Percentiles rank a stretch among this genome's conserved stretches.
Evolutionary conservation across 2,329 filamentous ascomycete genomes (phyloP).

Genomic region (Incumbomyces delicatus): DNA sequence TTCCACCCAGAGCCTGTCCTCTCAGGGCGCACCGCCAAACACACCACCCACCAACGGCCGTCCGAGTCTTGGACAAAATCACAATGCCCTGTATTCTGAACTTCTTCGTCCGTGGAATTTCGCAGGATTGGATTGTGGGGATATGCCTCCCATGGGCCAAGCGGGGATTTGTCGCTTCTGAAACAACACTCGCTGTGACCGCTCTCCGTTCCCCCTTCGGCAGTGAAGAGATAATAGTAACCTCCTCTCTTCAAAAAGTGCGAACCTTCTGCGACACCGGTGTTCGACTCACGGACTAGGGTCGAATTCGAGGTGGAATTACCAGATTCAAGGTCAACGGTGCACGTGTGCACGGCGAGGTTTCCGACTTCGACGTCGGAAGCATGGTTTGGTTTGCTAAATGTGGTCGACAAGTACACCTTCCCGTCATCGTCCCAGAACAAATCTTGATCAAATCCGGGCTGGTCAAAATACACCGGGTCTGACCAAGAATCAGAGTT

Average conservation of each 20-base stretch:
- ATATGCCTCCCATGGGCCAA: slow-evolving; percentile 40
- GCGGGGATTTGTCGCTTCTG: slow-evolving; percentile 36
- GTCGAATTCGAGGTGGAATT: slow-evolving; percentile 24
- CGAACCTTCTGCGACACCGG: slow-evolving; percentile 40
- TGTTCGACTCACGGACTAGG: slow-evolving; percentile 32
- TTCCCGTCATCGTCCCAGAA: slow-evolving; percentile 35
- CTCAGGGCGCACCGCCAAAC: slow-evolving; percentile 14
- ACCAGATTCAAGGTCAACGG: slow-evolving; percentile 27
- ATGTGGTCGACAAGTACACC: slow-evolving; percentile 29
- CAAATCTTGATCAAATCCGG: slow-evolving; percentile 39
- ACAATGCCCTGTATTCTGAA: slow-evolving; percentile 20
- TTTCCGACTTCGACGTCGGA: slow-evolving; percentile 6
- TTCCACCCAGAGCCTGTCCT: slow-evolving; percentile 23
- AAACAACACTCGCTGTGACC: slow-evolving; percentile 36
- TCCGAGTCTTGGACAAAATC: slow-evolving; percentile 18
- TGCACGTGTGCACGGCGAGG: slow-evolving; percentile 2
- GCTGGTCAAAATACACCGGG: slow-evolving; percentile 29
- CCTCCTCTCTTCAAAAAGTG: slow-evolving; percentile 44
- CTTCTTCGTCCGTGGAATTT: slow-evolving; percentile 24
- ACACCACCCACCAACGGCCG: slow-evolving; percentile 20
- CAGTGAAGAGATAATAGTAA: slow-evolving; percentile 46
- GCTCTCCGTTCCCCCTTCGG: slow-evolving; percentile 45
- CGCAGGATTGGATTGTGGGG: slow-evolving; percentile 40
- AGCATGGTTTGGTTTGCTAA: slow-evolving; percentile 20
- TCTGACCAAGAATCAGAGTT: slow-evolving; percentile 35